These are phyloP conservation scores for Pichia sp. DNA, from an alignment of 1,139 yeast species.

Conservation along the genomic window DNA sequence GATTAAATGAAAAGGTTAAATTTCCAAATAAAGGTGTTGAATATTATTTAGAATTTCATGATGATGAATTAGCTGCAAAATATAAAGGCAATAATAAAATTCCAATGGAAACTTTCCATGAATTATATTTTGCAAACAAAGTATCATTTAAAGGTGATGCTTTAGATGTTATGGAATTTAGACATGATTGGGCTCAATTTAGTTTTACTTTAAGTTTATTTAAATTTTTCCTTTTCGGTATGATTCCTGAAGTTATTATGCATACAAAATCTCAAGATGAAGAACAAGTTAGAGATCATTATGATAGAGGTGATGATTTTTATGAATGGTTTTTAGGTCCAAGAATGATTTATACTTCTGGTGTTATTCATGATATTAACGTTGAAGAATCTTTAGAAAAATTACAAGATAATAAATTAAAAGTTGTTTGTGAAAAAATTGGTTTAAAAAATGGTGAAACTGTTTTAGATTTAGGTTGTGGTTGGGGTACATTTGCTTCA, in stretches of 20 bases:
- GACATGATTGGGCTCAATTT: constrained; percentile 89
- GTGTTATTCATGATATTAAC: constrained; percentile 68
- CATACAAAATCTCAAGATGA: constrained; percentile 93
- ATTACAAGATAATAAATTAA: constrained; percentile 85
- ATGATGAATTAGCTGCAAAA: constrained; percentile 62
- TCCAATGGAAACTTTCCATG: constrained; percentile 92
- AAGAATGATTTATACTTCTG: constrained; percentile 90
- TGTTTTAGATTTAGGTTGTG: constrained; percentile 84
- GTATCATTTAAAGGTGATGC: constrained; percentile 87
- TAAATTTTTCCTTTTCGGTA: constrained; percentile 76
- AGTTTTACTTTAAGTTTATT: constrained; percentile 72
- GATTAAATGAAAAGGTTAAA: constrained; percentile 71
- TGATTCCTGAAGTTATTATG: constrained; percentile 90
- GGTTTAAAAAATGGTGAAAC: constrained; percentile 66
- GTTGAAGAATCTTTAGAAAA: constrained; percentile 76
- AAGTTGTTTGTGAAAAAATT: constrained; percentile 82
- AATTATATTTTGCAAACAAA: constrained; percentile 75
- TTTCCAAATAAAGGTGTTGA: constrained; percentile 77
- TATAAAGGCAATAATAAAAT: constrained; percentile 71
- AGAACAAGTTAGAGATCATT: constrained; percentile 93
- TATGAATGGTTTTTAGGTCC: constrained; percentile 94
- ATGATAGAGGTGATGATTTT: constrained; percentile 95
- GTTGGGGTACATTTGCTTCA: constrained; percentile 93
- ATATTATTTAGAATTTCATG: constrained; percentile 76
- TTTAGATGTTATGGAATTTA: constrained; percentile 74